Conservation (phyloP, 768 basidiomycete genomes). For the Pleurotus citrinopileatus region DNA sequence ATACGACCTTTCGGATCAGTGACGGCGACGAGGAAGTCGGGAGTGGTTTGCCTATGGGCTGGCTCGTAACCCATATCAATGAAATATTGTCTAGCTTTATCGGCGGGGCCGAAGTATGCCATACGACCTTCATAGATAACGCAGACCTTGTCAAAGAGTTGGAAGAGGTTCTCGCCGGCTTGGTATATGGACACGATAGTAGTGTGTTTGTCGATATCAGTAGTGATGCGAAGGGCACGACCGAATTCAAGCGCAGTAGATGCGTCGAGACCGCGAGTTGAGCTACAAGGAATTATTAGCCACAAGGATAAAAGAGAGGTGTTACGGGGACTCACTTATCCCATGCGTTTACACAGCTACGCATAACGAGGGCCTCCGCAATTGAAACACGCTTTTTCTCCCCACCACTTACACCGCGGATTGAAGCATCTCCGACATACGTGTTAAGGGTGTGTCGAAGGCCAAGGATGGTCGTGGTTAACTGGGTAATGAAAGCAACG, state of each 20-base stretch:
- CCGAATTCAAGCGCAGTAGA: conserved; percentile 75
- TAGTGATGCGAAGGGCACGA: conserved; percentile 59
- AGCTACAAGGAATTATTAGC: conserved; percentile 30
- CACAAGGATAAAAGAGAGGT: conserved; percentile 13
- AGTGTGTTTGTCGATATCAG: conserved; percentile 49
- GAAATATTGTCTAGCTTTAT: conserved; percentile 70
- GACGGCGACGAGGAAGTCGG: conserved; percentile 61
- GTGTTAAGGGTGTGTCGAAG: conserved; percentile 57
- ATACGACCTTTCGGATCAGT: conserved; percentile 58
- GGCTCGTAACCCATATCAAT: conserved; percentile 63
- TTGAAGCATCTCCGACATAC: conserved; percentile 60
- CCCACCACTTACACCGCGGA: conserved; percentile 56
- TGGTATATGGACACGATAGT: conserved; percentile 87
- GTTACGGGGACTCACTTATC: conserved; percentile 50
- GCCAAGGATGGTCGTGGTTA: conserved; percentile 69
- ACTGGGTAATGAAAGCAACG: conserved; percentile 45
- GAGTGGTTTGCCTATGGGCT: conserved; percentile 59
- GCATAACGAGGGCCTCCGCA: conserved; percentile 57
- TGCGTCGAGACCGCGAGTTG: conserved; percentile 63
- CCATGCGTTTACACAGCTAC: conserved; percentile 59
- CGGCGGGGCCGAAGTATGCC: conserved; percentile 71
- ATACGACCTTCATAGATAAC: conserved; percentile 73
- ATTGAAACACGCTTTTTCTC: conserved; percentile 61
- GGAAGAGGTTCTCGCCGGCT: conserved; percentile 57
- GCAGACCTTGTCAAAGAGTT: conserved; percentile 73